Conservation (phyloP, 2,329 filamentous ascomycete genomes). For the Colletotrichum abscissum region DNA sequence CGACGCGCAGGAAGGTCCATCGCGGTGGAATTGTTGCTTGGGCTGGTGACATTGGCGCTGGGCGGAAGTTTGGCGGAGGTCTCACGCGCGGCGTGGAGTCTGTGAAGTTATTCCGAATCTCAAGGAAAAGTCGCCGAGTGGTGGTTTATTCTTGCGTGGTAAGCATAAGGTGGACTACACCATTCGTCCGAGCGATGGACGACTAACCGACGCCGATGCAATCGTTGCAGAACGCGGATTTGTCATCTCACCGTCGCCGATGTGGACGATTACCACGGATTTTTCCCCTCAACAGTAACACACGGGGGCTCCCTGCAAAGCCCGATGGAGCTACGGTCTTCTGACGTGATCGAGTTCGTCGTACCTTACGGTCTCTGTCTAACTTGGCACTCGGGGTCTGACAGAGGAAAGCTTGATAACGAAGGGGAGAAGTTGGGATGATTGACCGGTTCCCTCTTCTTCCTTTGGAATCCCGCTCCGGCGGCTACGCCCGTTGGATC, state of each 20-base stretch:
- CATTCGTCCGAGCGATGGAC: neutral
- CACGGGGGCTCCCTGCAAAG: neutral
- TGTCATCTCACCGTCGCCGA: neutral
- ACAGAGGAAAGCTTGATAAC: neutral
- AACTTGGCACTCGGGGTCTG: neutral
- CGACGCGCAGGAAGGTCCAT: neutral
- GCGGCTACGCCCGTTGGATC: neutral
- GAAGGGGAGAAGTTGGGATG: neutral
- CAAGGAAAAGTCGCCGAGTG: neutral
- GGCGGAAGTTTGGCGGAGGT: neutral
- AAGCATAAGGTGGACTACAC: neutral
- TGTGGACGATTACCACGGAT: neutral
- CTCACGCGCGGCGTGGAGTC: neutral
- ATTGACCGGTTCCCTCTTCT: neutral
- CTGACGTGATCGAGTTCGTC: neutral
- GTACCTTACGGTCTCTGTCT: neutral
- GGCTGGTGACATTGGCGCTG: no score
- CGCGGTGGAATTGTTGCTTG: no score
- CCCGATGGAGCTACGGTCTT: neutral
- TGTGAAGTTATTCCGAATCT: neutral
- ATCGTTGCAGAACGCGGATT: neutral
- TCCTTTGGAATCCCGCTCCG: no score
- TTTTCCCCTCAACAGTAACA: neutral
- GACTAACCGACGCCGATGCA: neutral
- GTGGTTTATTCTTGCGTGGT: neutral